Evolutionary conservation across 169 alveolate genomes (phyloP).

Genomic region (Perkinsus marinus): DNA sequence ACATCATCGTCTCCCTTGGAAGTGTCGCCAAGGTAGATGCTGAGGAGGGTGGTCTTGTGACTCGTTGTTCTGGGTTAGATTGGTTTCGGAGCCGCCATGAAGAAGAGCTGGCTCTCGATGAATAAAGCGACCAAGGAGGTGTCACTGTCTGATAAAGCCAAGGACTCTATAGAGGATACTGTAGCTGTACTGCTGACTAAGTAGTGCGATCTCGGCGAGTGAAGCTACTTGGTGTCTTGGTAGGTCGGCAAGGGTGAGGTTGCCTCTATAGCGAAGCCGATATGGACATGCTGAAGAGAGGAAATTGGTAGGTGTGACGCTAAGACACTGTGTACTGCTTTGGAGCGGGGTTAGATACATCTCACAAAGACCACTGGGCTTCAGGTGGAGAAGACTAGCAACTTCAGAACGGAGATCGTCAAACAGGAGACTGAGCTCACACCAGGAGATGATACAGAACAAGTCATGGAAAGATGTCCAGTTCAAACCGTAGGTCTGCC

Average conservation of each 20-base stretch:
- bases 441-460: slow-evolving; percentile 51
- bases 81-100: slow-evolving; percentile 12
- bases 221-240: background rate
- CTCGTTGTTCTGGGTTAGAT: background rate
- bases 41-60: background rate
- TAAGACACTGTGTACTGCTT: too few relatives aligned
- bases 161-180: slow-evolving; percentile 14
- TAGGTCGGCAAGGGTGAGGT: background rate
- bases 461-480: slow-evolving; percentile 62
- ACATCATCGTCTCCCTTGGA: background rate
- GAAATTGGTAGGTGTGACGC: slow-evolving; percentile 44
- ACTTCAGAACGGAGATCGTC: slow-evolving; percentile 36
- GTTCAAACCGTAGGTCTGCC: slow-evolving; percentile 43
- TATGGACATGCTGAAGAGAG: slow-evolving; percentile 41
- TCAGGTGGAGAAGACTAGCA: background rate
- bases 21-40: background rate
- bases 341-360: too few relatives aligned
- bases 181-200: background rate
- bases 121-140: slow-evolving; percentile 9
- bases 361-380: slow-evolving; percentile 46
- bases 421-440: slow-evolving; percentile 66
- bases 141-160: slow-evolving; percentile 27
- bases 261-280: background rate
- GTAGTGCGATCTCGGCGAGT: background rate
- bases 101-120: background rate